Conservation (phyloP, 352 stramenopile genomes). For the Phytophthora rubi region DNA sequence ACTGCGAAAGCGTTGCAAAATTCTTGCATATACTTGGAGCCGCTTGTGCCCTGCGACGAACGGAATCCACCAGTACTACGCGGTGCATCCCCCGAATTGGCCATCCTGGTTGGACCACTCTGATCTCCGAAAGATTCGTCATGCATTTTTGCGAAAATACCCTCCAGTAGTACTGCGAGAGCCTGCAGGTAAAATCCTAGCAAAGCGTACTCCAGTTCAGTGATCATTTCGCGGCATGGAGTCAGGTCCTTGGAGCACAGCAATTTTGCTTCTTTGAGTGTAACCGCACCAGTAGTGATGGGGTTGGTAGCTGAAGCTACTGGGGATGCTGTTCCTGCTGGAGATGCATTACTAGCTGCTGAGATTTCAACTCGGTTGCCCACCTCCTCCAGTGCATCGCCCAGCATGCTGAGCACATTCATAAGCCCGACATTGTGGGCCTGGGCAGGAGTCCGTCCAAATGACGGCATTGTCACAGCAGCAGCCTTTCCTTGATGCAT, state of each 20-base stretch:
- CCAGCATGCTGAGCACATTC: slow-evolving; percentile 69
- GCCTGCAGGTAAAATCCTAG: slow-evolving; percentile 78
- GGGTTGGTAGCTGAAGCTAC: slow-evolving; percentile 9
- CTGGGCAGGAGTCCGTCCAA: slow-evolving; percentile 66
- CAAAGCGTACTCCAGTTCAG: slow-evolving; percentile 62
- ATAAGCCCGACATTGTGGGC: slow-evolving; percentile 84
- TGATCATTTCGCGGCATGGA: slow-evolving; percentile 59
- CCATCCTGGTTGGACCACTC: slow-evolving; percentile 14
- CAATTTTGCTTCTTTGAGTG: slow-evolving; percentile 49
- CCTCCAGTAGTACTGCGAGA: slow-evolving; percentile 60
- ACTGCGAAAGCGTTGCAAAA: slow-evolving; percentile 69
- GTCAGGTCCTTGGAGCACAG: slow-evolving; percentile 46
- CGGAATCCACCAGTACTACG: slow-evolving; percentile 24
- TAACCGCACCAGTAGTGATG: slow-evolving; percentile 24
- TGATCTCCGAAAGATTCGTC: slow-evolving; percentile 81
- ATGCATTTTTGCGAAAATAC: slow-evolving; percentile 84
- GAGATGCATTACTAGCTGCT: slow-evolving; percentile 17
- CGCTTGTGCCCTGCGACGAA: slow-evolving; percentile 36
- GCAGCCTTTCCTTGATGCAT: slow-evolving; percentile 70
- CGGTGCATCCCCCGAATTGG: slow-evolving; percentile 15
- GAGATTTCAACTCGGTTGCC: slow-evolving; percentile 43
- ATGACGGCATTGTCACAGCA: slow-evolving; percentile 52
- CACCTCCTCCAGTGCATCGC: slow-evolving; percentile 69
- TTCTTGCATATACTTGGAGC: slow-evolving; percentile 84
- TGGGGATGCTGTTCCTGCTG: slow-evolving; percentile 8